Evolutionary conservation across 768 basidiomycete genomes (phyloP).

Genomic region (Leccinum obscurum): DNA sequence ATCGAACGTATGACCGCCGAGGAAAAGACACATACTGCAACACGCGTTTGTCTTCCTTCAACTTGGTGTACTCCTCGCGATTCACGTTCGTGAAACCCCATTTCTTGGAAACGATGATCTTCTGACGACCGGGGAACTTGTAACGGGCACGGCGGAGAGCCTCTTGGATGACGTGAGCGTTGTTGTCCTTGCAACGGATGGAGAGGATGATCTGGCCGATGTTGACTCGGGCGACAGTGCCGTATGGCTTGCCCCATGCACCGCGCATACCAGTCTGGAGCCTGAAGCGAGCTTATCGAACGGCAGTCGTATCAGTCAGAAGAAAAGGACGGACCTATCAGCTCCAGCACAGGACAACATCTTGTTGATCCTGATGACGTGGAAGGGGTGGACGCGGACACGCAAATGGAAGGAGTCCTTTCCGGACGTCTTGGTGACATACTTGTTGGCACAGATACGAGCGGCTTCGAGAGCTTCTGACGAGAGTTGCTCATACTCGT

Average conservation of each 20-base stretch:
- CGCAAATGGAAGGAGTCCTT: constrained; percentile 99
- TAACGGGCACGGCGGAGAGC: constrained; percentile 96
- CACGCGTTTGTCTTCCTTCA: constrained; percentile 90
- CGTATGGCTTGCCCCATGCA: constrained; percentile 99
- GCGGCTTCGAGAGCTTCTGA: constrained; percentile 96
- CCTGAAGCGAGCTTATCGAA: constrained; percentile 36
- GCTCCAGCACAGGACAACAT: constrained; percentile 99
- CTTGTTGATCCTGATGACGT: constrained; percentile 99
- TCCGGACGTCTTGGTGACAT: constrained; percentile 95
- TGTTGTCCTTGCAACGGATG: constrained; percentile 88
- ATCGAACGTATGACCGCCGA: neutral
- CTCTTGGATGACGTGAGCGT: constrained; percentile 89
- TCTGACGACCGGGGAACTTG: constrained; percentile 99
- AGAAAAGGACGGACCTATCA: constrained; percentile 64
- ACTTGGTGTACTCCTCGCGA: constrained; percentile 82
- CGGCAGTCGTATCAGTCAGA: accelerated
- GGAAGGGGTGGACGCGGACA: constrained; percentile 97
- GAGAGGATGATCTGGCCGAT: constrained; percentile 95
- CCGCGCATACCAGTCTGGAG: constrained; percentile 99
- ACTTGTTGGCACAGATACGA: constrained; percentile 99
- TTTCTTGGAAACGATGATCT: constrained; percentile 96
- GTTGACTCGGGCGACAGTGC: constrained; percentile 93
- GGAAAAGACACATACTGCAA: constrained; percentile 61
- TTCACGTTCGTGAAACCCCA: constrained; percentile 98
- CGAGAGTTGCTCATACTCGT: constrained; percentile 97